Evolutionary conservation across 106 monocot species (phyloP).

Genomic region (Xerophyta viscosa): DNA sequence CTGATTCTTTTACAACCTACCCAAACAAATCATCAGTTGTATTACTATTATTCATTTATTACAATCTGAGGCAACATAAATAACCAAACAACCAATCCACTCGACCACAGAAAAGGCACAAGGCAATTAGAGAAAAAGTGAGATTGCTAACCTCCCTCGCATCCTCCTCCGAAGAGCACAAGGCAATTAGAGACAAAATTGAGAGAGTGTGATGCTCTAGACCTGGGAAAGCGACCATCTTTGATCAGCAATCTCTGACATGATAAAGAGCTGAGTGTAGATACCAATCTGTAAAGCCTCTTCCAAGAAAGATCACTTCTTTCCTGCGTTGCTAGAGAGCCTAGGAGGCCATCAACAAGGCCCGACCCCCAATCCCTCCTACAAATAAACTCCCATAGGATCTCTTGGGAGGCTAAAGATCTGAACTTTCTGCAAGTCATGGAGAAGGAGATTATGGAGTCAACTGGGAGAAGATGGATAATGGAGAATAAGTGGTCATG

Average conservation of each 20-base stretch:
- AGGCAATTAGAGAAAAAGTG: neutral
- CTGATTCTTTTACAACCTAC: too few species aligned
- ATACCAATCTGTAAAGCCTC: conserved; percentile 44
- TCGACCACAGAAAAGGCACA: neutral
- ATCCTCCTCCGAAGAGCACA: conserved; percentile 78
- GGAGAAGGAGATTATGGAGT: conserved; percentile 36
- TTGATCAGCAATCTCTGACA: conserved; percentile 22
- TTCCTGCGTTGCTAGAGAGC: conserved; percentile 13
- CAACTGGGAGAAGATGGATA: conserved; percentile 28
- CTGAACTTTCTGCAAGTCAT: conserved; percentile 25
- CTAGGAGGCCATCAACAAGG: conserved; percentile 1
- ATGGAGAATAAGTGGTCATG: conserved; percentile 32
- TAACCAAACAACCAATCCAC: neutral
- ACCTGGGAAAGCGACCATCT: conserved; percentile 41
- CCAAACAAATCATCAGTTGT: too few species aligned
- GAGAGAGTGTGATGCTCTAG: conserved; percentile 84
- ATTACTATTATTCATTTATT: too few species aligned
- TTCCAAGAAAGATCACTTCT: conserved; percentile 23
- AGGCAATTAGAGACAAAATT: conserved; percentile 70
- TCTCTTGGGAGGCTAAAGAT: conserved; percentile 16
- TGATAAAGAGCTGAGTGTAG: conserved; percentile 22
- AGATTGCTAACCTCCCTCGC: conserved; percentile 64
- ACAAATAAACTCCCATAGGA: conserved; percentile 33
- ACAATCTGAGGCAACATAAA: neutral
- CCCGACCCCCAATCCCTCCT: conserved; percentile 26